A percentile compares a stretch with the other conserved stretches of the same genome.
Conservation (phyloP, 306 rosid genomes). For the Trifolium dubium region DNA sequence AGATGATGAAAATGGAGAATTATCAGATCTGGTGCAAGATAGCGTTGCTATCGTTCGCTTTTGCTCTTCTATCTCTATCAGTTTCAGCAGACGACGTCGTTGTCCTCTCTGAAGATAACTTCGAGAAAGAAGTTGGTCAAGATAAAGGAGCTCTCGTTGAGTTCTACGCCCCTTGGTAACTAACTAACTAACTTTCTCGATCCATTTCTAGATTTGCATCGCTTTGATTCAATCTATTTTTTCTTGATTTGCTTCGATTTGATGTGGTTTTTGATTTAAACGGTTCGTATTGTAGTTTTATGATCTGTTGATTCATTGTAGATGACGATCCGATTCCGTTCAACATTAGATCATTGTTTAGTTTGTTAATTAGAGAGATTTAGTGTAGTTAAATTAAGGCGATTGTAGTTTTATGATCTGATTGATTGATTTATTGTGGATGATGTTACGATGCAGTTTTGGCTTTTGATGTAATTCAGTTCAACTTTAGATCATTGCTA, state of each 20-base stretch:
- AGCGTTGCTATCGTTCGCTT: slow-evolving; percentile 59
- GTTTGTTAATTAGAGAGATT: no score
- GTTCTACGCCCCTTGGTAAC: slow-evolving; percentile 97
- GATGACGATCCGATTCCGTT: no score
- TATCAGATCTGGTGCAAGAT: slow-evolving; percentile 55
- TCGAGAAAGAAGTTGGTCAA: slow-evolving; percentile 91
- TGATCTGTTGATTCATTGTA: background rate
- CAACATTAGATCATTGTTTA: no score
- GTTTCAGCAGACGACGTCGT: slow-evolving; percentile 86
- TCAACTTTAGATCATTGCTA: background rate
- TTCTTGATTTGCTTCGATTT: background rate
- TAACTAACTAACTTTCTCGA: background rate
- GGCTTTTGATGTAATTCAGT: slow-evolving; percentile 1
- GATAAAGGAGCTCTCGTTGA: slow-evolving; percentile 89
- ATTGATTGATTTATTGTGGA: slow-evolving; percentile 11
- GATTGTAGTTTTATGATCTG: slow-evolving; percentile 13
- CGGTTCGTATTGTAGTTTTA: slow-evolving; percentile 26
- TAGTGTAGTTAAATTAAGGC: no score
- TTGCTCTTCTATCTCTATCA: slow-evolving; percentile 54
- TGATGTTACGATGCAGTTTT: slow-evolving; percentile 23
- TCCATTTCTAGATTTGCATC: slow-evolving; percentile 1
- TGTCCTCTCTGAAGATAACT: slow-evolving; percentile 79
- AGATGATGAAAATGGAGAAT: slow-evolving; percentile 45
- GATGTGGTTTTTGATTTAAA: background rate
- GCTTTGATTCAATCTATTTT: background rate